phyloP scores from a whole-genome alignment of 345 rosid species.

The Gossypium australe region DNA sequence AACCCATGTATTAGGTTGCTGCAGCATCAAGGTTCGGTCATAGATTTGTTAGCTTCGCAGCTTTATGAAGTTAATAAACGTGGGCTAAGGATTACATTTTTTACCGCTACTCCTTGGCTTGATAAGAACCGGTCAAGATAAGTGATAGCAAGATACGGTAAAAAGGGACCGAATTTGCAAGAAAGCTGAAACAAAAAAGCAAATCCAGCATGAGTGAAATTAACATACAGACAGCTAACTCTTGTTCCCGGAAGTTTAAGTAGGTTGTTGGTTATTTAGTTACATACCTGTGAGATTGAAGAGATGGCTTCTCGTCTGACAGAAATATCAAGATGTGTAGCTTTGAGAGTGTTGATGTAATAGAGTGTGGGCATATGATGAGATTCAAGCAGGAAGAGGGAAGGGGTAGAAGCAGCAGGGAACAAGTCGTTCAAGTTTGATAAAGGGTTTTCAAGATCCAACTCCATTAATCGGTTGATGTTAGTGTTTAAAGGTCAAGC shows the following conservation, averaged over 20 bases:
- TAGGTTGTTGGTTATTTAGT: too few relatives aligned
- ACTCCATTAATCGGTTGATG: conserved; percentile 43
- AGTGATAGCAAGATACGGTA: conserved; percentile 66
- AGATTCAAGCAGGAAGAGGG: conserved; percentile 52
- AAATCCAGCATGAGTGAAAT: background rate
- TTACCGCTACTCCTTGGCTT: conserved; percentile 43
- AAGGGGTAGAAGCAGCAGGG: conserved; percentile 1
- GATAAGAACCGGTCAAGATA: conserved; percentile 78
- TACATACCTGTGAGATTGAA: conserved; percentile 41
- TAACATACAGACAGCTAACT: background rate
- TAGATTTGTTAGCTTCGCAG: too few relatives aligned
- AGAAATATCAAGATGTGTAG: conserved; percentile 30
- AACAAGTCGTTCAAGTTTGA: conserved; percentile 10
- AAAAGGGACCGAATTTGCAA: conserved; percentile 33
- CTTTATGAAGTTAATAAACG: too few relatives aligned
- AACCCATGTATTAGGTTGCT: conserved; percentile 63
- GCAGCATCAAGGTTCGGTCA: background rate
- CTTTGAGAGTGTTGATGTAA: conserved; percentile 36
- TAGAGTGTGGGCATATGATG: conserved; percentile 56
- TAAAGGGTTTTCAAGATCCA: conserved; percentile 78
- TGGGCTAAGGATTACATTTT: too few relatives aligned
- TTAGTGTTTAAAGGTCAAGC: background rate
- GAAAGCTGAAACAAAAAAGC: conserved; percentile 31
- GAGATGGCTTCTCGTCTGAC: conserved; percentile 42
- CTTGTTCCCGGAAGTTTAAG: too few relatives aligned